phyloP scores from a whole-genome alignment of 495 filamentous ascomycete genomes.

The Neurospora sp. region DNA sequence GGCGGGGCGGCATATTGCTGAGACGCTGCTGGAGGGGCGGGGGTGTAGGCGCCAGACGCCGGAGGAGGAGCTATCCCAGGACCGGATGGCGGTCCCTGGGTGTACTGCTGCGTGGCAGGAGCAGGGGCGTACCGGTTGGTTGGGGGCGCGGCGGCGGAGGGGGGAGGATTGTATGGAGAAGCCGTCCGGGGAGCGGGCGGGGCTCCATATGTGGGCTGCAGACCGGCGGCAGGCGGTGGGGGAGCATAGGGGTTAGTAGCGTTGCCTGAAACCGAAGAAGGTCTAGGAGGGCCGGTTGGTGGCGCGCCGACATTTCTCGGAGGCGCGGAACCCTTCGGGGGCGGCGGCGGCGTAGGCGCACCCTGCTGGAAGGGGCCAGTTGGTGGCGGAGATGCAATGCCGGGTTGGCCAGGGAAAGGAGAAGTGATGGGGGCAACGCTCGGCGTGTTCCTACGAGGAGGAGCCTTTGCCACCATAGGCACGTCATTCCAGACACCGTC shows the following conservation, averaged over 20 bases:
- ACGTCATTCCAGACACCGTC: constrained; percentile 90
- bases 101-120: constrained; percentile 48
- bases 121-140: constrained; percentile 81
- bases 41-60: constrained; percentile 51
- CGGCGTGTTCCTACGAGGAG: constrained; percentile 61
- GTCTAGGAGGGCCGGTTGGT: constrained; percentile 38
- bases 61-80: constrained; percentile 26
- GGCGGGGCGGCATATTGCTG: constrained; percentile 17
- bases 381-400: constrained; percentile 38
- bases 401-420: constrained; percentile 55
- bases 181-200: constrained; percentile 58
- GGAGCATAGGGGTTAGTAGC: constrained; percentile 65
- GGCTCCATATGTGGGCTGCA: constrained; percentile 35
- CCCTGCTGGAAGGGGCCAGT: constrained; percentile 21
- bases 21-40: constrained; percentile 18
- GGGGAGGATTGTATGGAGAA: constrained; percentile 84
- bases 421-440: constrained; percentile 49
- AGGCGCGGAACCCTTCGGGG: constrained; percentile 45
- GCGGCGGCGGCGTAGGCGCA: constrained; percentile 38
- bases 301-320: constrained; percentile 38
- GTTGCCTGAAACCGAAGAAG: constrained; percentile 56
- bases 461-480: constrained; percentile 71
- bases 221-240: constrained; percentile 27
- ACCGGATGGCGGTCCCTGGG: constrained; percentile 21
- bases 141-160: constrained; percentile 52